phyloP scores from a whole-genome alignment of 129 eudicot species.

The Chrysanthemum lavandulifolium region DNA sequence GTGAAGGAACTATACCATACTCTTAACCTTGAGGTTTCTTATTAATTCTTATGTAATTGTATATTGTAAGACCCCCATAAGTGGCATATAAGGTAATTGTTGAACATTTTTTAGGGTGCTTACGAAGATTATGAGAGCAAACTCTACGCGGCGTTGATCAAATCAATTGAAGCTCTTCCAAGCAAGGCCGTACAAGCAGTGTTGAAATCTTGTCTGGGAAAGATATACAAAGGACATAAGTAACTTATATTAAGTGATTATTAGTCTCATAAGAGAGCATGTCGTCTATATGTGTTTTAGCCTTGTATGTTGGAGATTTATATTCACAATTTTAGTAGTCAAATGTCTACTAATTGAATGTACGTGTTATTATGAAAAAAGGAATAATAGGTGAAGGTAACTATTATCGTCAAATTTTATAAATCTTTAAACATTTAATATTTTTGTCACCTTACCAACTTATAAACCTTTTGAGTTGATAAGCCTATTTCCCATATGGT shows the following conservation, averaged over 20 bases:
- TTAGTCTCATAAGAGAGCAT: neutral
- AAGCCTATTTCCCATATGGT: no score
- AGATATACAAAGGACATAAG: constrained; percentile 63
- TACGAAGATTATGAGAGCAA: constrained; percentile 55
- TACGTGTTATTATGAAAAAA: no score
- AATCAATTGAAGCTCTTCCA: constrained; percentile 61
- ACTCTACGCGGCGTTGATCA: constrained; percentile 49
- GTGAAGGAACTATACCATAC: constrained; percentile 53
- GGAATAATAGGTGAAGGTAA: no score
- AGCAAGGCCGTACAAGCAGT: constrained; percentile 61
- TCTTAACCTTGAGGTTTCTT: constrained; percentile 60
- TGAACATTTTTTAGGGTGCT: constrained; percentile 41
- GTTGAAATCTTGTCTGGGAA: constrained; percentile 55
- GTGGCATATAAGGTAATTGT: neutral
- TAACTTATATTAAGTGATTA: neutral
- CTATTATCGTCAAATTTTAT: no score
- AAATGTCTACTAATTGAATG: no score
- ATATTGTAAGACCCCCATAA: neutral
- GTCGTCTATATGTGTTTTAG: no score
- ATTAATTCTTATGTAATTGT: neutral
- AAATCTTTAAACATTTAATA: no score
- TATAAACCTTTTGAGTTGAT: no score
- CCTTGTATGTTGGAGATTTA: no score
- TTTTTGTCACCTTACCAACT: no score
- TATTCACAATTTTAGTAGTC: no score